Conservation (phyloP, 2,329 filamentous ascomycete genomes). For the Rhinocladiella similis region DNA sequence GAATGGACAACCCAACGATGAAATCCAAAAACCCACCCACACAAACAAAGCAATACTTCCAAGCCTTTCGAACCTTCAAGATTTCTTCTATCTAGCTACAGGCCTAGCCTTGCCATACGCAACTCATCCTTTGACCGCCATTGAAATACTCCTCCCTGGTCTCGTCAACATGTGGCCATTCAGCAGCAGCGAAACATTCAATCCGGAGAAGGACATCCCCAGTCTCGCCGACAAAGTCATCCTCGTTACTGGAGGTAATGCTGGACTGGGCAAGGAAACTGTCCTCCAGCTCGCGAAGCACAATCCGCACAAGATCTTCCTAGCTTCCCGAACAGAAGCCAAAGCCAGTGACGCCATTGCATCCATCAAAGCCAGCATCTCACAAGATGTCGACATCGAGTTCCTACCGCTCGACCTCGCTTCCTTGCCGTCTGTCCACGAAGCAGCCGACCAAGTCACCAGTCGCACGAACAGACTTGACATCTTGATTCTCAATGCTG, state of each 20-base stretch:
- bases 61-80: constrained; percentile 8
- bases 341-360: constrained; percentile 48
- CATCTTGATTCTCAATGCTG: constrained; percentile 49
- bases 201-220: constrained; percentile 47
- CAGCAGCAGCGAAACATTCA: constrained; percentile 31
- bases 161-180: constrained; percentile 26
- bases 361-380: constrained; percentile 37
- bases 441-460: constrained; percentile 45
- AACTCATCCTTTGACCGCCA: constrained; percentile 21
- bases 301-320: constrained; percentile 54
- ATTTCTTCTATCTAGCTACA: constrained; percentile 17
- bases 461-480: constrained; percentile 44
- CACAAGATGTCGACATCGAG: constrained; percentile 40
- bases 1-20: not conserved
- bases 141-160: constrained; percentile 21
- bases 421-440: constrained; percentile 50
- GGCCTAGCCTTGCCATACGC: constrained; percentile 22
- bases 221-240: constrained; percentile 45
- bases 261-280: constrained; percentile 48
- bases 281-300: constrained; percentile 48
- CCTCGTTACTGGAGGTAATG: constrained; percentile 51
- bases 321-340: constrained; percentile 50
- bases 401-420: constrained; percentile 52
- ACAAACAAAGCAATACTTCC: not conserved
- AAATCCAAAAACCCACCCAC: not conserved